A percentile compares a stretch with the other conserved stretches of the same genome.
phyloP scores from a whole-genome alignment of 768 basidiomycete genomes.

The Collybia sordida region DNA sequence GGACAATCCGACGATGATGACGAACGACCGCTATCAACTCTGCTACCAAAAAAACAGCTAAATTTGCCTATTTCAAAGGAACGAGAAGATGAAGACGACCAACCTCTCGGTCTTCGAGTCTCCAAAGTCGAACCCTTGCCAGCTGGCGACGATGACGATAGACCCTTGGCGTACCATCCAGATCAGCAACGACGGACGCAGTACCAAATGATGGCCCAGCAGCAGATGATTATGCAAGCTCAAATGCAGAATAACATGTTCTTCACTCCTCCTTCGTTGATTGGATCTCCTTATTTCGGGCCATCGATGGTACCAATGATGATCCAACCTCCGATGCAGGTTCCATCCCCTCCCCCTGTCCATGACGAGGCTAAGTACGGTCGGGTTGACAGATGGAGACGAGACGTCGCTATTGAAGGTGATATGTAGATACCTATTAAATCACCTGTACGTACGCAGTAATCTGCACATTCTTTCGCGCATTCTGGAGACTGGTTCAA shows the following conservation, averaged over 20 bases:
- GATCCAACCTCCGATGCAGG: slow-evolving; percentile 39
- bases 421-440: slow-evolving; percentile 27
- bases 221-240: slow-evolving; percentile 72
- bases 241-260: slow-evolving; percentile 78
- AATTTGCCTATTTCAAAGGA: slow-evolving; percentile 40
- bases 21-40: slow-evolving; percentile 65
- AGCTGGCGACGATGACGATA: slow-evolving; percentile 63
- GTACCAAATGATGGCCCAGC: slow-evolving; percentile 54
- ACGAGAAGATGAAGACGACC: slow-evolving; percentile 56
- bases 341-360: slow-evolving; percentile 62
- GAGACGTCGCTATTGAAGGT: slow-evolving; percentile 75
- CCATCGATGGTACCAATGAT: slow-evolving; percentile 55
- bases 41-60: slow-evolving; percentile 49
- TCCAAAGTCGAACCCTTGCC: slow-evolving; percentile 39
- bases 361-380: slow-evolving; percentile 68
- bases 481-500: neutral
- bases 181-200: slow-evolving; percentile 80
- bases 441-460: too few relatives aligned
- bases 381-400: slow-evolving; percentile 80
- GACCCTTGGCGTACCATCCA: slow-evolving; percentile 70
- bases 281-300: slow-evolving; percentile 67
- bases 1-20: slow-evolving; percentile 65
- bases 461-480: too few relatives aligned
- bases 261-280: slow-evolving; percentile 65
- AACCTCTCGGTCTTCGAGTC: slow-evolving; percentile 69